phyloP scores from a whole-genome alignment of 257 asterid species.

The Solanum clarkiae region DNA sequence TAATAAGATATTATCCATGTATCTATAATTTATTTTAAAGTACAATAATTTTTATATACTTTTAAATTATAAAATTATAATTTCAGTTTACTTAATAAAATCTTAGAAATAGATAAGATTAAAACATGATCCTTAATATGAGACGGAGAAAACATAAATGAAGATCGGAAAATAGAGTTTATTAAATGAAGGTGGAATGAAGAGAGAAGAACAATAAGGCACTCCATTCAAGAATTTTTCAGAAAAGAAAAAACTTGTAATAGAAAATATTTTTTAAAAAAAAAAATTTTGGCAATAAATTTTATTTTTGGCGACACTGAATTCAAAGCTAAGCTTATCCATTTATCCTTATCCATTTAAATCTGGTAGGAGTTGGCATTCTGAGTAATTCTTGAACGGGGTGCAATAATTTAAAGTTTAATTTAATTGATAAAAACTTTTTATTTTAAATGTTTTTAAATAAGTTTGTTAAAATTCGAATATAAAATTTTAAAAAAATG shows the following conservation, averaged over 20 bases:
- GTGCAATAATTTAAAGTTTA: not conserved
- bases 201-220: conserved; percentile 18
- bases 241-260: not conserved
- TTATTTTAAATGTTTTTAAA: not conserved
- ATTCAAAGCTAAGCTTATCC: conserved; percentile 4
- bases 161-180: not conserved
- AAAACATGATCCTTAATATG: not conserved
- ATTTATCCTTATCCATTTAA: not conserved
- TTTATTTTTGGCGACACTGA: not conserved
- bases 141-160: not conserved
- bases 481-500: not conserved
- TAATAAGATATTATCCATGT: not conserved
- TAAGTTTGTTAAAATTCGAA: not conserved
- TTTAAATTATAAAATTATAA: not conserved
- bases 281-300: not conserved
- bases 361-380: not conserved
- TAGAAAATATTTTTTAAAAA: not conserved
- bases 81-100: not conserved
- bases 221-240: conserved; percentile 30
- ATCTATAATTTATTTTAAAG: not conserved
- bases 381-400: not conserved
- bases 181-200: not conserved
- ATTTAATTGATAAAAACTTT: not conserved
- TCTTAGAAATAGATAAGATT: not conserved
- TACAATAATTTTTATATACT: not conserved